A percentile compares a stretch with the other conserved stretches of the same genome.
These are phyloP conservation scores for Sarocladium kiliense DNA, from an alignment of 2,329 filamentous ascomycete species.

Conservation along the genomic window DNA sequence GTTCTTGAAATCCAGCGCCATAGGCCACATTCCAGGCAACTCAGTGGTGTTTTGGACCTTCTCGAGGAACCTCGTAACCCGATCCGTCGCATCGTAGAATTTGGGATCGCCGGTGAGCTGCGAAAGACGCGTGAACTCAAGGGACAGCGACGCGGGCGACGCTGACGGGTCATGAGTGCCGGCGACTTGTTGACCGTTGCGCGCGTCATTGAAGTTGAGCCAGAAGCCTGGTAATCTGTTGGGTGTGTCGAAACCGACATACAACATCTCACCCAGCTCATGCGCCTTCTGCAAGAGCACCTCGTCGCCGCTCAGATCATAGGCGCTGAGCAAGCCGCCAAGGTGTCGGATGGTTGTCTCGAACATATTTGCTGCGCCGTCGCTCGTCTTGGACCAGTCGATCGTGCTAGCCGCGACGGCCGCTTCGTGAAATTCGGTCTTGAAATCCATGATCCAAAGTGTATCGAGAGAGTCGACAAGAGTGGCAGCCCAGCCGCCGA, in stretches of 20 bases:
- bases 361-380: slow-evolving; percentile 39
- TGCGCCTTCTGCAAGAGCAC: slow-evolving; percentile 41
- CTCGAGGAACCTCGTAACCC: slow-evolving; percentile 52
- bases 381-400: slow-evolving; percentile 43
- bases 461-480: slow-evolving; percentile 57
- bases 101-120: slow-evolving; percentile 56
- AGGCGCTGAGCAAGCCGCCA: slow-evolving; percentile 45
- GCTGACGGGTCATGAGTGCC: slow-evolving; percentile 29
- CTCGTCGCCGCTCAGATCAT: slow-evolving; percentile 40
- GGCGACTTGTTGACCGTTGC: slow-evolving; percentile 38
- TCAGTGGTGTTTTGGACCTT: slow-evolving; percentile 46
- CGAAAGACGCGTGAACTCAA: slow-evolving; percentile 61
- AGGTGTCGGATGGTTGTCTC: slow-evolving; percentile 52
- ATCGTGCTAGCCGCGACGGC: slow-evolving; percentile 40
- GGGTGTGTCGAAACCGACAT: slow-evolving; percentile 46
- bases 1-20: slow-evolving; percentile 52
- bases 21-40: slow-evolving; percentile 60
- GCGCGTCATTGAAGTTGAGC: slow-evolving; percentile 31
- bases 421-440: slow-evolving; percentile 51
- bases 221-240: slow-evolving; percentile 39
- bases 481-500: slow-evolving; percentile 53
- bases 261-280: slow-evolving; percentile 48
- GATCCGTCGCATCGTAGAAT: slow-evolving; percentile 57
- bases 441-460: slow-evolving; percentile 56
- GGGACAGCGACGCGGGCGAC: slow-evolving; percentile 48